These are phyloP conservation scores for Podila horticola DNA, from an alignment of 192 early-diverging fungal species.

Conservation along the genomic window DNA sequence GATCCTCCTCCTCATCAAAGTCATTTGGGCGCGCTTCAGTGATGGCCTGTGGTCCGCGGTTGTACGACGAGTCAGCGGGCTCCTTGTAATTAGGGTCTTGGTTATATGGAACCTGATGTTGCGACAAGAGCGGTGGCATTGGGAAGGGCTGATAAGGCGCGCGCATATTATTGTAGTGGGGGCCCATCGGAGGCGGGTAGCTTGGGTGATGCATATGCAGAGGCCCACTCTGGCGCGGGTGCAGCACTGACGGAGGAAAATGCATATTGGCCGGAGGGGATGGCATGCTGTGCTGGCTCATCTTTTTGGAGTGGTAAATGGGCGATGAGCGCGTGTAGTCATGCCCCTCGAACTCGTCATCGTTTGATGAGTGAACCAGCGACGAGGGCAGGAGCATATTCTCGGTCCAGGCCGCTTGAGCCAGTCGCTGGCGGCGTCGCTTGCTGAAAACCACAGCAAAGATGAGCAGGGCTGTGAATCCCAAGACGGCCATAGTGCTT, in stretches of 20 bases:
- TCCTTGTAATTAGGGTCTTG: slow-evolving; percentile 24
- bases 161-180: slow-evolving; percentile 17
- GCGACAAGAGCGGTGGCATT: slow-evolving; percentile 3
- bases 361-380: slow-evolving; percentile 25
- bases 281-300: slow-evolving; percentile 17
- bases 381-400: slow-evolving; percentile 39
- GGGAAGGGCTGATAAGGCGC: slow-evolving; percentile 20
- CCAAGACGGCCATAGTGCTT: slow-evolving; percentile 24
- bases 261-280: slow-evolving; percentile 14
- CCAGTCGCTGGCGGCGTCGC: slow-evolving; percentile 24
- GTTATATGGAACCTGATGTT: neutral
- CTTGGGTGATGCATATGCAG: slow-evolving; percentile 34
- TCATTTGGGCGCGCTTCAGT: neutral
- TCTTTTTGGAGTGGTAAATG: slow-evolving; percentile 9
- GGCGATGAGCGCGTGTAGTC: slow-evolving; percentile 37
- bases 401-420: slow-evolving; percentile 38
- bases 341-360: slow-evolving; percentile 35
- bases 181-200: slow-evolving; percentile 19
- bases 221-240: slow-evolving; percentile 33
- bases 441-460: slow-evolving; percentile 28
- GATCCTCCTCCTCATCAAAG: neutral
- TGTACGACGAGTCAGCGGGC: slow-evolving; percentile 5
- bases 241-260: slow-evolving; percentile 29
- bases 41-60: slow-evolving; percentile 25
- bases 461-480: slow-evolving; percentile 10